A percentile compares a stretch with the other conserved stretches of the same genome.
These are phyloP conservation scores for Pseudopediastrum boryanum DNA, from an alignment of 139 green algal species.

Conservation along the genomic window DNA sequence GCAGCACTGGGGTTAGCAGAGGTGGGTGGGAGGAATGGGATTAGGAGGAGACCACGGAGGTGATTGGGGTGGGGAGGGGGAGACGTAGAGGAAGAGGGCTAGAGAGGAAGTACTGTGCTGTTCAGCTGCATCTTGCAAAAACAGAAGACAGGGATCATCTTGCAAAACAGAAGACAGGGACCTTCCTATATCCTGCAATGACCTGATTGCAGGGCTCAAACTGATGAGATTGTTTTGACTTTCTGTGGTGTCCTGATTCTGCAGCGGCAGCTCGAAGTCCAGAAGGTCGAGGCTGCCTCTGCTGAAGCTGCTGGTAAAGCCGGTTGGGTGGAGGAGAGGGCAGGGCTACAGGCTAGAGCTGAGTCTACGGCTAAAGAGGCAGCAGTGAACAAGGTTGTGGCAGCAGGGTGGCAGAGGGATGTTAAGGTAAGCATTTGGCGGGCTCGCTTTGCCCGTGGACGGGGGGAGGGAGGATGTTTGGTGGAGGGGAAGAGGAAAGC, in stretches of 20 bases:
- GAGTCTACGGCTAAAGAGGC: neutral
- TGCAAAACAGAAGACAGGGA: too few relatives aligned
- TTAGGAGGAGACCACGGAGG: too few relatives aligned
- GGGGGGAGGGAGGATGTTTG: neutral
- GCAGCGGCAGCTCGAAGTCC: neutral
- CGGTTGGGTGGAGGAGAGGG: too few relatives aligned
- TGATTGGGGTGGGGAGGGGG: too few relatives aligned
- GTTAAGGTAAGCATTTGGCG: neutral
- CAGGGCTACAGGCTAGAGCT: neutral
- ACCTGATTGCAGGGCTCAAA: neutral
- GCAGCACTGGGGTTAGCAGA: constrained; percentile 16
- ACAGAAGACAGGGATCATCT: too few relatives aligned
- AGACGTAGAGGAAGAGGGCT: too few relatives aligned
- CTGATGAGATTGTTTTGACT: neutral
- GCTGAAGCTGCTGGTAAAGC: too few relatives aligned
- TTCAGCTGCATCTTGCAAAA: too few relatives aligned
- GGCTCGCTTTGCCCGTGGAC: neutral
- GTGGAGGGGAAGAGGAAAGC: constrained; percentile 22
- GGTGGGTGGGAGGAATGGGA: too few relatives aligned
- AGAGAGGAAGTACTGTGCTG: too few relatives aligned
- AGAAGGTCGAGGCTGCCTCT: neutral
- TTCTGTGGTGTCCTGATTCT: neutral
- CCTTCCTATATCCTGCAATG: neutral
- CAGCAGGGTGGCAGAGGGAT: neutral
- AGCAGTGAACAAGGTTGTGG: neutral